A percentile compares a stretch with the other conserved stretches of the same genome.
These are phyloP conservation scores for Asclepias syriaca DNA, from an alignment of 257 asterid species.

Conservation along the genomic window DNA sequence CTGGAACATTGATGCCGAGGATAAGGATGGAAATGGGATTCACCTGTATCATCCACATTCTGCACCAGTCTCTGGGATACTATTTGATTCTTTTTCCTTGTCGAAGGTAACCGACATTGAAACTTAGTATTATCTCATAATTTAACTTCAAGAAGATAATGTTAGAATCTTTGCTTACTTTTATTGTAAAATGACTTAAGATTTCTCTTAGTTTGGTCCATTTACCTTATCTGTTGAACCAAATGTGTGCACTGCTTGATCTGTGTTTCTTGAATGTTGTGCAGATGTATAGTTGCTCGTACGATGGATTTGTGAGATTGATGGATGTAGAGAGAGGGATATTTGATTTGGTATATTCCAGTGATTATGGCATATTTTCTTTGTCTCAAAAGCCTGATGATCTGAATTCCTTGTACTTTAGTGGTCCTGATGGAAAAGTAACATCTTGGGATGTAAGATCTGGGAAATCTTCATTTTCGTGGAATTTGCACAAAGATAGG, in stretches of 20 bases:
- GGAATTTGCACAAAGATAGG: constrained; percentile 56
- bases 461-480: constrained; percentile 46
- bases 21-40: constrained; percentile 62
- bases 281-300: constrained; percentile 87
- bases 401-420: constrained; percentile 45
- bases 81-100: constrained; percentile 48
- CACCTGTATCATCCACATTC: constrained; percentile 68
- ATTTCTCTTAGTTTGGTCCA: neutral
- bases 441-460: constrained; percentile 62
- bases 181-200: neutral
- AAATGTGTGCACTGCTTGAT: constrained; percentile 4
- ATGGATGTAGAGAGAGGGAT: constrained; percentile 78
- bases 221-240: neutral
- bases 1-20: constrained; percentile 63
- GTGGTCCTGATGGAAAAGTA: constrained; percentile 62
- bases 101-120: constrained; percentile 45
- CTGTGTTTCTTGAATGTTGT: constrained; percentile 17
- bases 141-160: neutral
- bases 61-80: constrained; percentile 73
- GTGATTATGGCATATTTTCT: constrained; percentile 48
- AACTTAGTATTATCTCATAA: neutral
- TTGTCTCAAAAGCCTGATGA: constrained; percentile 45
- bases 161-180: neutral
- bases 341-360: constrained; percentile 50
- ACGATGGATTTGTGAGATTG: constrained; percentile 71